Evolutionary conservation across 257 asterid genomes (phyloP).

Genomic region (Rauvolfia tetraphylla): DNA sequence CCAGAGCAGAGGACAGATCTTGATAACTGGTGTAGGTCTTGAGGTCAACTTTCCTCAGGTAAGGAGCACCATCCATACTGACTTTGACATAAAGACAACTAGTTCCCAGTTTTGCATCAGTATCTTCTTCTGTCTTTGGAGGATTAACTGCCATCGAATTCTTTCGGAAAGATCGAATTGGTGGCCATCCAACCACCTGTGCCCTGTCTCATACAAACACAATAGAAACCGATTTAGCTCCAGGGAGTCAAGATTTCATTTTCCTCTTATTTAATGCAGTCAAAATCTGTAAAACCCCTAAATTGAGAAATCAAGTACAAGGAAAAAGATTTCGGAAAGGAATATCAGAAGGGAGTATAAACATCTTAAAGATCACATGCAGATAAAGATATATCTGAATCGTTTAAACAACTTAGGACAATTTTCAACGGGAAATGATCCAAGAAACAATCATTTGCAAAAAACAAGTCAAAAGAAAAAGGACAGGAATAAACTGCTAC

Average conservation of each 20-base stretch:
- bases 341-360: not conserved
- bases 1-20: conserved; percentile 40
- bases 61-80: conserved; percentile 50
- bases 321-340: not conserved
- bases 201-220: conserved; percentile 46
- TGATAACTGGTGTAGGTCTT: conserved; percentile 31
- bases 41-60: conserved; percentile 47
- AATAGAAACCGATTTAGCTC: not conserved
- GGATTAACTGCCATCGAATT: conserved; percentile 49
- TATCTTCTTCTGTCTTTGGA: conserved; percentile 30
- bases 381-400: conserved; percentile 4
- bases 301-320: not conserved
- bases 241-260: not conserved
- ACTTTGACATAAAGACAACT: conserved; percentile 46
- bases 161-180: conserved; percentile 77
- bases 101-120: conserved; percentile 26
- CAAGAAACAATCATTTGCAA: not conserved
- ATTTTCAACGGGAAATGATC: not conserved
- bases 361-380: not conserved
- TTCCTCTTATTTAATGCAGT: not conserved
- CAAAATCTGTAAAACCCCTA: not conserved
- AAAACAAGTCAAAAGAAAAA: not conserved
- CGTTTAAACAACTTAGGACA: not conserved
- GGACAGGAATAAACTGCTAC: not conserved
- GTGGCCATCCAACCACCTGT: conserved; percentile 97